Evolutionary conservation across 225 moss, liverwort and hornwort species (phyloP), one percentile per base, ranked within the genome.

Genomic region (Ulota crispa): DNA sequence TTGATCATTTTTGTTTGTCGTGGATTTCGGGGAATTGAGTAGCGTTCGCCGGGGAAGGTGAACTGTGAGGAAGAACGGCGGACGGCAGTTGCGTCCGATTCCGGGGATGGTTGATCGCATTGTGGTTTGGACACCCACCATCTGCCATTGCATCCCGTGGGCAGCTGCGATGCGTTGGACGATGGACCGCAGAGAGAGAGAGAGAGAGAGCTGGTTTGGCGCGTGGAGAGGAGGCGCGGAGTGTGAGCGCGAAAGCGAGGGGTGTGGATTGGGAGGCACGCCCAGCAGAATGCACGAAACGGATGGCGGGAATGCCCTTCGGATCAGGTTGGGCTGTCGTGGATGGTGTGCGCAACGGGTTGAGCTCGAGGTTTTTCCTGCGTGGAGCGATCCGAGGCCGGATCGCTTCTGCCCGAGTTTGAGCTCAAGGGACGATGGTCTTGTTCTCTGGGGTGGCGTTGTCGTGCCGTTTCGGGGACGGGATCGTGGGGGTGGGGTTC

Each of bases 271-370:
- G 18, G 41, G 23, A 47, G 72, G 31, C 39, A 9, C 27, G 53
- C 26, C 16, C 16, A 19, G 3, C 24, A 24, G 30, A 57, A 64
- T 27, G 64, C 42, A 56, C 9, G 47, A 59, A 66, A 20, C 50
- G 5, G 66, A 32, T 66, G 36, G 24, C 21, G 26, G 39, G 36
- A 63, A 26, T 69, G 16, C 11, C 14, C 2, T 68, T 81, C 26
- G 54, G 68, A 70, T 66, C 70, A 65, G 32, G 59, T 24, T 81
- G 53, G 26, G 65, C 20, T 84, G 27, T 53, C 81, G 42, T 62
- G 7, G 4, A 7, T 56, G 68, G 68, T 43, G n/a, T 26, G 15
- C 54, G 30, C 0, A 32, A 18, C 31, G 62, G 59, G 76, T 55
- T 47, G 61, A 43, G 62, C 54, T 77, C 21, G 37, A 54, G 59